Base-by-base conservation (phyloP, 2,329 filamentous ascomycete genomes). In the Calonectria crousiana region DNA sequence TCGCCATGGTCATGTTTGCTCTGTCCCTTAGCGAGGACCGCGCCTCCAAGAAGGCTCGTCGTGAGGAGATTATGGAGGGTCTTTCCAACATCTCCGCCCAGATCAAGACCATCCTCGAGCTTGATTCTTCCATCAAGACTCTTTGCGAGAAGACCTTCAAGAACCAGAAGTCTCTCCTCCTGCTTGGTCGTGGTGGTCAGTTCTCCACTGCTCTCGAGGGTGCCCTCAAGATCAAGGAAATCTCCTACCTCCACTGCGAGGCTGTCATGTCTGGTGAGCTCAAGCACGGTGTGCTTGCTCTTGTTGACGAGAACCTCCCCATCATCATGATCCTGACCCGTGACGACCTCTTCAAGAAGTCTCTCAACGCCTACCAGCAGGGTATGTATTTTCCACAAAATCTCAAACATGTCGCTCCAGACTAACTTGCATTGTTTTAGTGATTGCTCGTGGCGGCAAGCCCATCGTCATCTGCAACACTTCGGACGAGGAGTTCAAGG, bases 1-100 rank as follows among this genome's bases (percentile, higher is more conserved):
- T 99, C 83, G 98, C 97, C 85, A 98, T 99, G 95, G 94, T 98
- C 88, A 99, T 99, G 97, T 98, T 99, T 83, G 97, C 97, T 9
- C 90, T 99, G 77, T 98, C 96, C 36, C 92, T 99, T 73, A 97
- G 95, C 83, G 97, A 99, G 88, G 97, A 99, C 86, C 95, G 97
- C 81, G 95, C 96, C 52, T 98, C 95, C 80, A 99, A 99, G 92
- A 92, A 94, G 82, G 92, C 94, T 88, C 92, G 96, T 83, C 94
- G 97, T 38, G 93, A 97, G 86, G 96, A 98, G 87, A 98, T 99
- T 83, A 98, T 99, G 90, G 94, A 97, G 80, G 96, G 97, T 81
- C 92, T 99, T 36, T 90, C 91, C 82, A 94, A 95, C 83, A 92
- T 99, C 82, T 98, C 96, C 10, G 92, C 91, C 51, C 97, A 99